Conservation (phyloP, 1,284 basidiomycete genomes). For the Mycosarcoma mackinlayi region DNA sequence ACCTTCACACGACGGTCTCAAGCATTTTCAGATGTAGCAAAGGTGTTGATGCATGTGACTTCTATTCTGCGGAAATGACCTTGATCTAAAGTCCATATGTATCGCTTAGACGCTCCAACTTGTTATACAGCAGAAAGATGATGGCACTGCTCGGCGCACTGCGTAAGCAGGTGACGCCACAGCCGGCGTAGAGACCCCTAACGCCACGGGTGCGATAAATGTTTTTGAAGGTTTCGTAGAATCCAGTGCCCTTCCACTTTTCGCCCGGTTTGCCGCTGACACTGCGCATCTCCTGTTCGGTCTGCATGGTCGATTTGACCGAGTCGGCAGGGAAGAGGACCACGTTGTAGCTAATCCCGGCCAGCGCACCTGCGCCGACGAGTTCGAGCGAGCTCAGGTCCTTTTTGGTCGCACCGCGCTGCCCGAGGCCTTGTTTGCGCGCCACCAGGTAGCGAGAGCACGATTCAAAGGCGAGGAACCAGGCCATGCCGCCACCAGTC, state of each 20-base stretch:
- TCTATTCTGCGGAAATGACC: too few relatives aligned
- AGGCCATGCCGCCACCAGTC: constrained; percentile 85
- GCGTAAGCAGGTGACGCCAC: constrained; percentile 88
- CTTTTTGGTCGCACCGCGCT: constrained; percentile 64
- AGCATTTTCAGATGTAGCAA: too few relatives aligned
- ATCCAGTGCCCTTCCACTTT: constrained; percentile 73
- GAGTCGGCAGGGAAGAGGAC: constrained; percentile 77
- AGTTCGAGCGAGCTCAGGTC: constrained; percentile 82
- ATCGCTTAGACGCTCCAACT: constrained; percentile 57
- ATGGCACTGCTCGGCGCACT: constrained; percentile 75
- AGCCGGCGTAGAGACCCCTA: constrained; percentile 88
- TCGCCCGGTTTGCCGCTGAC: constrained; percentile 6
- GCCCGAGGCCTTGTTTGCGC: constrained; percentile 49
- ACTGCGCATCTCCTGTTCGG: constrained; percentile 82
- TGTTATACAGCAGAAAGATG: constrained; percentile 61
- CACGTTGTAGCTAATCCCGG: constrained; percentile 84
- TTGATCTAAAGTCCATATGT: constrained; percentile 31
- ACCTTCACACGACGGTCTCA: background rate
- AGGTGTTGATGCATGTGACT: too few relatives aligned
- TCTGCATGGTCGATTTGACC: constrained; percentile 94
- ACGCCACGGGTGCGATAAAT: constrained; percentile 84
- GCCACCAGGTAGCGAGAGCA: constrained; percentile 52
- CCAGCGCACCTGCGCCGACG: constrained; percentile 83
- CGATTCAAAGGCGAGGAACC: constrained; percentile 85
- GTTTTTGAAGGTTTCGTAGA: constrained; percentile 77